Conservation (phyloP, 2,329 filamentous ascomycete species). For the Bipolaris cookei region DNA sequence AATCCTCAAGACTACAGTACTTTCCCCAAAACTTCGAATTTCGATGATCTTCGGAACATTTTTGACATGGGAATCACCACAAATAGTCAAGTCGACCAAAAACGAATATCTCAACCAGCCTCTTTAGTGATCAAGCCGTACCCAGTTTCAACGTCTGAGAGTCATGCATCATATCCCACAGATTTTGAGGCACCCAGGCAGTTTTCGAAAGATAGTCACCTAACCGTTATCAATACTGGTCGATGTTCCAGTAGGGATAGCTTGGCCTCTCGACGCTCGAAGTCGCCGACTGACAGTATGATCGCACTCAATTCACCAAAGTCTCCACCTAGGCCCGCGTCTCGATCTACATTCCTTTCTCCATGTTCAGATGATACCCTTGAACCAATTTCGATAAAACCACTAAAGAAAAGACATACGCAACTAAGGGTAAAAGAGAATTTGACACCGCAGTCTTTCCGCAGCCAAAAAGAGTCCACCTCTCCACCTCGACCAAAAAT, state of each 20-base stretch:
- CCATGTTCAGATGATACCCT: conserved; percentile 12
- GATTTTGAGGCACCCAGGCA: conserved; percentile 30
- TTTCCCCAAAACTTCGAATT: neutral
- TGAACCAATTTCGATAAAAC: conserved; percentile 12
- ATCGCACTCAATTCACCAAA: conserved; percentile 18
- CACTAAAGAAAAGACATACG: conserved; percentile 13
- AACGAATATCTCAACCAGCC: neutral
- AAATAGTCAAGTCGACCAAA: neutral
- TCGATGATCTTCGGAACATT: neutral
- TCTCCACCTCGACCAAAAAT: conserved; percentile 24
- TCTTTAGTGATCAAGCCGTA: neutral
- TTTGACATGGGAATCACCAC: neutral
- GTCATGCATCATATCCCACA: conserved; percentile 14
- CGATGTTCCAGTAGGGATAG: conserved; percentile 39
- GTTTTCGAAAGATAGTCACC: conserved; percentile 55
- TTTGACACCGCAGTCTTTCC: conserved; percentile 16
- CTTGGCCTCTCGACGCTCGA: conserved; percentile 25
- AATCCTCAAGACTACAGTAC: neutral
- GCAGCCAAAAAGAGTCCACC: neutral
- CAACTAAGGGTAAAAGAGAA: conserved; percentile 34
- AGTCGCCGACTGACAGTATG: conserved; percentile 23
- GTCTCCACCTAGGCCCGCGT: conserved; percentile 14
- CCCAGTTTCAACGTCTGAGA: conserved; percentile 9
- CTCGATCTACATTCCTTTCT: conserved; percentile 32
- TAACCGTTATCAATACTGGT: conserved; percentile 49